Percentiles rank a stretch among this genome's conserved stretches.
Conservation (phyloP, 352 stramenopile genomes). For the Plasmopara muralis region DNA sequence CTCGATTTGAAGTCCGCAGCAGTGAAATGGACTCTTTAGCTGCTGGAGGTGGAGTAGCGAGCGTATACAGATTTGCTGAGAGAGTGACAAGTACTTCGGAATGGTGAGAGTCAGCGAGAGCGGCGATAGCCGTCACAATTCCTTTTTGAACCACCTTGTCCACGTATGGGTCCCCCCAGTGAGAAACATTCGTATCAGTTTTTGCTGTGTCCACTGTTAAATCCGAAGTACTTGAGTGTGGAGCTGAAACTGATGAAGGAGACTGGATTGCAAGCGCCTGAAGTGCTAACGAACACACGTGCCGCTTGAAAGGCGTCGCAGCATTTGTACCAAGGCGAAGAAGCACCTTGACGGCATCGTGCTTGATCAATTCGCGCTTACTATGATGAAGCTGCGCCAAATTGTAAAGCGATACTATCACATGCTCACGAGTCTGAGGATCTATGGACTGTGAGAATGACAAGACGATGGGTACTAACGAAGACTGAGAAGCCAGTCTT, state of each 20-base stretch:
- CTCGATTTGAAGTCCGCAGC: conserved; percentile 22
- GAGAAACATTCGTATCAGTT: too few species aligned
- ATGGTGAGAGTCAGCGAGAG: too few species aligned
- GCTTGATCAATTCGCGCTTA: conserved; percentile 52
- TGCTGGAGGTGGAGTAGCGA: conserved; percentile 7
- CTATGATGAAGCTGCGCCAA: conserved; percentile 36
- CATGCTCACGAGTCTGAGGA: conserved; percentile 56
- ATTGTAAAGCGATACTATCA: conserved; percentile 63
- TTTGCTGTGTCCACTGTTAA: too few species aligned
- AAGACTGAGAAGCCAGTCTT: conserved; percentile 41
- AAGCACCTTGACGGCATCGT: conserved; percentile 52
- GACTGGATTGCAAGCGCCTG: conserved; percentile 29
- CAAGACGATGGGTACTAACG: conserved; percentile 51
- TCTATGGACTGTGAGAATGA: conserved; percentile 35
- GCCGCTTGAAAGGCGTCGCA: conserved; percentile 31
- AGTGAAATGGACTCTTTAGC: background rate
- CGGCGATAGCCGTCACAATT: too few species aligned
- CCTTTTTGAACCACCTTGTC: too few species aligned
- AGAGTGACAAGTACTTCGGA: conserved; percentile 2
- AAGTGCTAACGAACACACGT: conserved; percentile 44
- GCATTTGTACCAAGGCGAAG: conserved; percentile 42
- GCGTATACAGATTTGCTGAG: conserved; percentile 17
- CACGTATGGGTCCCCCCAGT: too few species aligned
- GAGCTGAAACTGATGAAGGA: too few species aligned
- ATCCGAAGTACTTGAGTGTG: too few species aligned